Evolutionary conservation across 257 asterid species (phyloP).

Genomic region (Nicotiana knightiana): DNA sequence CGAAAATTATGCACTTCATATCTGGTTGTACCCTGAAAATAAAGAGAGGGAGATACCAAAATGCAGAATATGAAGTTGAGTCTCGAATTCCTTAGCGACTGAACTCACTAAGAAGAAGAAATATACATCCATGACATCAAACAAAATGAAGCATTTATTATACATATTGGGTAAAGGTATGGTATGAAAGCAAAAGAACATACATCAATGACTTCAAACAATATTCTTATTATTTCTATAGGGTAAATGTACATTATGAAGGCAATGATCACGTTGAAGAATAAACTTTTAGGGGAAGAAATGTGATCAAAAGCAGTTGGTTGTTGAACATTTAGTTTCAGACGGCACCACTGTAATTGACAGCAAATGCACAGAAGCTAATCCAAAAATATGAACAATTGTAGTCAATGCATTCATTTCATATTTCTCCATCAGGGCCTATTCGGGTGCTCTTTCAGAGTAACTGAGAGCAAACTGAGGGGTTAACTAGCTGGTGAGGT

Average conservation of each 20-base stretch:
- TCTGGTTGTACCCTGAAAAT: conserved; percentile 72
- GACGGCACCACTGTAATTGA: background rate
- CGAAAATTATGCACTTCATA: conserved; percentile 92
- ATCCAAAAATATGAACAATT: background rate
- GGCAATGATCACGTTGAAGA: background rate
- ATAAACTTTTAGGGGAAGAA: background rate
- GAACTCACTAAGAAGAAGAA: background rate
- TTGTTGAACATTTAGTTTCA: background rate
- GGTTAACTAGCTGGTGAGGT: background rate
- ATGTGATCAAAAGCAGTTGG: background rate
- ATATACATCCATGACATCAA: background rate
- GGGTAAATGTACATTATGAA: background rate
- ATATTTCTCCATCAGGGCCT: background rate
- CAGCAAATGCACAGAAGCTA: background rate
- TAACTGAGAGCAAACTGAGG: background rate
- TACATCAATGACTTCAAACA: background rate
- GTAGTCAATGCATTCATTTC: background rate
- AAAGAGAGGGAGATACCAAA: conserved; percentile 11
- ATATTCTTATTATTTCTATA: background rate
- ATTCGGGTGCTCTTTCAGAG: background rate
- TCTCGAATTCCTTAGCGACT: background rate
- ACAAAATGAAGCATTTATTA: background rate
- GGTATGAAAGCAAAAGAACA: background rate
- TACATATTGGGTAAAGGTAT: background rate
- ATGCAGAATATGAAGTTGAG: conserved; percentile 4